Conservation (phyloP, 192 early-diverging fungal species). For the Lunasporangiospora selenospora region DNA sequence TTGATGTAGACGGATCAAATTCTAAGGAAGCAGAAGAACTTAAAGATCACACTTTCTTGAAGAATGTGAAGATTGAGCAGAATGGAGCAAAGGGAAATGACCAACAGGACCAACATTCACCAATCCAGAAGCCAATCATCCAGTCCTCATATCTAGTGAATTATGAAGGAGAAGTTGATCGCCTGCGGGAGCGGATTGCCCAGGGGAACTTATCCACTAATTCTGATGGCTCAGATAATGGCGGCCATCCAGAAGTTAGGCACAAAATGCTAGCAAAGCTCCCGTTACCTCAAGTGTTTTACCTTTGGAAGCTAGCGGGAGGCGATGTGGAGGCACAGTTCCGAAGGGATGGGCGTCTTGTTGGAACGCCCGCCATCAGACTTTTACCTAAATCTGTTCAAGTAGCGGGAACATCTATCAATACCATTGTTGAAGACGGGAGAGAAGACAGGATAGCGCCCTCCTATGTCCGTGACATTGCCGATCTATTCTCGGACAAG, state of each 20-base stretch:
- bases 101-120: no score
- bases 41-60: constrained; percentile 22
- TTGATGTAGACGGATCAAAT: constrained; percentile 2
- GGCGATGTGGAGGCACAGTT: constrained; percentile 68
- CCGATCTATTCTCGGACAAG: constrained; percentile 59
- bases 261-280: constrained; percentile 51
- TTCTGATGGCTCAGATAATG: constrained; percentile 5
- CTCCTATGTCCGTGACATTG: constrained; percentile 40
- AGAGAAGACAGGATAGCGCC: constrained; percentile 23
- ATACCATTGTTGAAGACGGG: constrained; percentile 47
- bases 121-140: constrained; percentile 43
- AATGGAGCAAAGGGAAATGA: not conserved
- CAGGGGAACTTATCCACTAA: not conserved
- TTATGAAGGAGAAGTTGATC: constrained; percentile 47
- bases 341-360: constrained; percentile 51
- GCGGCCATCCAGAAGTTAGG: no score
- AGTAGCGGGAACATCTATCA: constrained; percentile 46
- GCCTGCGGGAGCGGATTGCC: constrained; percentile 17
- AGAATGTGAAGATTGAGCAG: not conserved
- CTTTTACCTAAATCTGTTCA: constrained; percentile 55
- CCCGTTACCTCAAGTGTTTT: constrained; percentile 59
- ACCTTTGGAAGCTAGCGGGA: constrained; percentile 71
- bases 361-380: constrained; percentile 61
- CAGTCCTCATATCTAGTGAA: constrained; percentile 49
- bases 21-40: constrained; percentile 22